Percentiles rank a stretch among this genome's conserved stretches.
Conservation (phyloP, 306 rosid species). For the Vigna hirtella region DNA sequence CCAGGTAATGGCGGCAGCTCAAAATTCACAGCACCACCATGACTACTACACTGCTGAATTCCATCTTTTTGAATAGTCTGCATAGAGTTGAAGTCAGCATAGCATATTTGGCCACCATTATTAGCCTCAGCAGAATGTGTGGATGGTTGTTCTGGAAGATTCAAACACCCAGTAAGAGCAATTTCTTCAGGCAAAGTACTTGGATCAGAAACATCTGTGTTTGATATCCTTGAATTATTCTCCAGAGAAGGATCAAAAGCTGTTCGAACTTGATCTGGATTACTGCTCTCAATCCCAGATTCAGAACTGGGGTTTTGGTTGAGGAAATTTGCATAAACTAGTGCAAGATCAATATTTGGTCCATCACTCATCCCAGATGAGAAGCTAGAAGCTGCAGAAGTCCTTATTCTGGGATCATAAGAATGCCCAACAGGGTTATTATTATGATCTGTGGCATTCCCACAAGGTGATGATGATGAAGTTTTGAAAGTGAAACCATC, state of each 20-base stretch:
- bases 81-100: conserved; percentile 52
- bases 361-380: conserved; percentile 52
- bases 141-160: conserved; percentile 41
- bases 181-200: conserved; percentile 47
- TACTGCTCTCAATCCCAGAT: conserved; percentile 35
- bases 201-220: conserved; percentile 34
- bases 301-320: conserved; percentile 60
- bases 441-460: neutral
- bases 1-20: conserved; percentile 76
- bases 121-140: conserved; percentile 31
- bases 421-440: conserved; percentile 13
- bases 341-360: conserved; percentile 78
- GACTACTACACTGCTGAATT: conserved; percentile 39
- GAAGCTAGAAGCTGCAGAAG: conserved; percentile 48
- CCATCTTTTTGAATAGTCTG: conserved; percentile 42
- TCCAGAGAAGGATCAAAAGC: conserved; percentile 50
- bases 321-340: conserved; percentile 79
- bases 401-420: conserved; percentile 42
- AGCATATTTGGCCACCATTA: conserved; percentile 41
- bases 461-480: conserved; percentile 17
- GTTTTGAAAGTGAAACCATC: conserved; percentile 38
- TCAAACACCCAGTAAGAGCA: conserved; percentile 50
- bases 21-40: conserved; percentile 44
- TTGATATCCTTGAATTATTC: conserved; percentile 47
- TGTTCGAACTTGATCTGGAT: conserved; percentile 42